Conservation (phyloP, 2,329 filamentous ascomycete species). For the Zasmidium angulare region DNA sequence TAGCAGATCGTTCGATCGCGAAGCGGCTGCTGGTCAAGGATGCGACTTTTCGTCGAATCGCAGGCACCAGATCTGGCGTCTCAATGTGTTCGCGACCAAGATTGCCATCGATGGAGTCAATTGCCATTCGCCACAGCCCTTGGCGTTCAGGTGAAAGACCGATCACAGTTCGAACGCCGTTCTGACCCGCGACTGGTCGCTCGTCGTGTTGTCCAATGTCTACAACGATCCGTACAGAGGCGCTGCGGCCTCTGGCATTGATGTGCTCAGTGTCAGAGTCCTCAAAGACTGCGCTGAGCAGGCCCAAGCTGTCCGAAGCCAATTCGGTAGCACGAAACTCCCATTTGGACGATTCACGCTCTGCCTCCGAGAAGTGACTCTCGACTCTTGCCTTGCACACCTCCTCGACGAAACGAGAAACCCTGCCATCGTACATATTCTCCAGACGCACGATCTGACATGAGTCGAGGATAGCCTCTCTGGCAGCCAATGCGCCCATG, state of each 20-base stretch:
- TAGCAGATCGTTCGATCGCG: conserved; percentile 61
- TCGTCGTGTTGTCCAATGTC: conserved; percentile 50
- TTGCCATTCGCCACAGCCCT: conserved; percentile 56
- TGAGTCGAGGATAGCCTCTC: conserved; percentile 25
- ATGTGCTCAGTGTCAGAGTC: conserved; percentile 63
- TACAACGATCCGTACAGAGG: conserved; percentile 69
- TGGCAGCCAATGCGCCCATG: conserved; percentile 19
- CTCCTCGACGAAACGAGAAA: conserved; percentile 76
- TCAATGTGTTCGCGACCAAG: conserved; percentile 73
- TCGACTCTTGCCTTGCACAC: conserved; percentile 83
- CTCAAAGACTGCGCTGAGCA: conserved; percentile 69
- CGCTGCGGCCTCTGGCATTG: conserved; percentile 66
- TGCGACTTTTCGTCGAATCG: conserved; percentile 28
- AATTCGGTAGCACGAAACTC: conserved; percentile 69
- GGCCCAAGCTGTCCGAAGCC: conserved; percentile 54
- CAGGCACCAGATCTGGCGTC: conserved; percentile 65
- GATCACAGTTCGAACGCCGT: conserved; percentile 68
- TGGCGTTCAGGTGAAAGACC: conserved; percentile 59
- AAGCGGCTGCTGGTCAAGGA: conserved; percentile 55
- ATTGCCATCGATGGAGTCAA: conserved; percentile 67
- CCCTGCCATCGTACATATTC: conserved; percentile 75
- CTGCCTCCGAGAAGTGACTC: conserved; percentile 76
- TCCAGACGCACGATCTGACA: conserved; percentile 62
- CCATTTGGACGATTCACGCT: conserved; percentile 80
- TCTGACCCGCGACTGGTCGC: conserved; percentile 41